A percentile compares a stretch with the other conserved stretches of the same genome.
Evolutionary conservation across 768 basidiomycete genomes (phyloP).

Genomic region (Pleurotus giganteus): DNA sequence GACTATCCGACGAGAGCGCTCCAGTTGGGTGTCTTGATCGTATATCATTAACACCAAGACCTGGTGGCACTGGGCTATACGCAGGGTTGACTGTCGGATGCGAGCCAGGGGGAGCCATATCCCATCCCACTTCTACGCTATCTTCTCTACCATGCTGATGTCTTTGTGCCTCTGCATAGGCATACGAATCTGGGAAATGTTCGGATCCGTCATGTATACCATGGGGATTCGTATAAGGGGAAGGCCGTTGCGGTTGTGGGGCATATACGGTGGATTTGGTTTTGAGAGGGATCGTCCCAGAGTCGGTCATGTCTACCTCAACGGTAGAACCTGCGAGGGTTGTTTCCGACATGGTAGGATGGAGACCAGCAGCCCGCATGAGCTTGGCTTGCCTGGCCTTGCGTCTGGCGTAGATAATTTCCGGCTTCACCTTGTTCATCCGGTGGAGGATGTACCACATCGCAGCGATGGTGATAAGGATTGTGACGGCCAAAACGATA

Average conservation of each 20-base stretch:
- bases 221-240: not conserved
- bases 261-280: not conserved
- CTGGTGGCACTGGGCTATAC: not conserved
- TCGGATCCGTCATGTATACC: not conserved
- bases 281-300: slow-evolving; percentile 25
- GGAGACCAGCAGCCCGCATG: slow-evolving; percentile 23
- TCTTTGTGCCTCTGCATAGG: slow-evolving; percentile 13
- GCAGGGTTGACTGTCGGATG: not conserved
- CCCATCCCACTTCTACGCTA: slow-evolving; percentile 13
- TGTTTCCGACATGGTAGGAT: slow-evolving; percentile 13
- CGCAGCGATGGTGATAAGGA: slow-evolving; percentile 69
- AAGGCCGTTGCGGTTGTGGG: slow-evolving; percentile 1
- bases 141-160: slow-evolving; percentile 12
- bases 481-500: slow-evolving; percentile 62
- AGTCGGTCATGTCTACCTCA: slow-evolving; percentile 3
- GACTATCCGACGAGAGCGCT: not conserved
- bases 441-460: slow-evolving; percentile 81
- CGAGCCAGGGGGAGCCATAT: slow-evolving; percentile 5
- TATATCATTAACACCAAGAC: not conserved
- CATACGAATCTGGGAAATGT: slow-evolving; percentile 15
- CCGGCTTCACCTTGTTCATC: slow-evolving; percentile 68
- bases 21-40: not conserved
- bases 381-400: slow-evolving; percentile 69
- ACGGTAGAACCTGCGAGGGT: slow-evolving; percentile 12
- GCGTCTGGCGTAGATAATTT: slow-evolving; percentile 65